Evolutionary conservation across 176 grass and related monocot genomes (phyloP), one percentile per base, ranked within the genome.

Genomic region (Paspalum vaginatum): DNA sequence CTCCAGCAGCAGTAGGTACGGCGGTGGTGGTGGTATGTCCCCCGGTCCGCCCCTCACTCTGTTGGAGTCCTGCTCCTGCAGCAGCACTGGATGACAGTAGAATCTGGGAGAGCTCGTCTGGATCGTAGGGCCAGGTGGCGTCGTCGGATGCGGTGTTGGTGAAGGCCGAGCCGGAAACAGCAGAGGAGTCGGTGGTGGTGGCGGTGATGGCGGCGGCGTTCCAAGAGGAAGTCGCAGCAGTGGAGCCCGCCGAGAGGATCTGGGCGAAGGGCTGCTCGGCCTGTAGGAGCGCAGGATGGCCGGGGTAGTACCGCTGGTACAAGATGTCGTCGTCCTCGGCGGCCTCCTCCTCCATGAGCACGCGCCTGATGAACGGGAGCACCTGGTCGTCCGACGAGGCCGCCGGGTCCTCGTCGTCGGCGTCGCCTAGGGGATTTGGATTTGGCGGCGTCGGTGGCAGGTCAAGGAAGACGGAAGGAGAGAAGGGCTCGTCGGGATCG

Each of bases 41-140:
- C 51, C 32, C 21, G 42, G 53, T 10, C 2, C 18, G 32, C 37
- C 1, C 16, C 4, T 0, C 6, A 20, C 5, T 7, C 1, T 2
- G 13, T 16, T 3, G 13, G 13, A 16, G 0, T 17, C 49, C 18
- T 8, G 25, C 39, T 16, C 8, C 38, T 8, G 37, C 4, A 9
- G 11, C 39, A 0, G 63, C 38, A 21, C 43, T 71, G 27, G 32
- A 32, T 32, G 70, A 86, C 0, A 24, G 61, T 26, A 81, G 77
- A 45, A 75, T n/a, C 71, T 87, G 85, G 45, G 71, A 60, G 54
- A 87, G 85, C 24, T 81, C 32, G 52, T 44, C 10, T 5, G 37
- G 80, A 15, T 87, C 65, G 79, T 83, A 83, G 11, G 79, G 79
- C 79, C 85, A 87, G 10, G 22, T 18, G 74, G 79, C 18, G 11